Percentiles rank a stretch among this genome's conserved stretches.
phyloP scores from a whole-genome alignment of 164 flowering plant genomes.

The Annona cherimola region DNA sequence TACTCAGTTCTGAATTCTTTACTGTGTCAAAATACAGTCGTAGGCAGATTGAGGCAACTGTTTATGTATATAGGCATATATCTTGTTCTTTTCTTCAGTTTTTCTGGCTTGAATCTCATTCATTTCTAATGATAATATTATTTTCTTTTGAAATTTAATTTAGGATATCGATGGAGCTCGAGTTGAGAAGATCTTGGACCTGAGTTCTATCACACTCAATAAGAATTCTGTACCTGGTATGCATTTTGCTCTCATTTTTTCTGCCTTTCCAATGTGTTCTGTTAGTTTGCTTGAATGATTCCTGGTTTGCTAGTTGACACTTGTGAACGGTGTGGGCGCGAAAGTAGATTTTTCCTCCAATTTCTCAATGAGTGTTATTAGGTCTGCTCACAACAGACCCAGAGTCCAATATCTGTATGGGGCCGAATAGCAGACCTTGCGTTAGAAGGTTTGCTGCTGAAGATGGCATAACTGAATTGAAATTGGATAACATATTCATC shows the following conservation, averaged over 20 bases:
- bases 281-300: background rate
- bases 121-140: background rate
- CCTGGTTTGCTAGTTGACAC: background rate
- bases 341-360: too few relatives aligned
- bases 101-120: background rate
- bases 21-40: background rate
- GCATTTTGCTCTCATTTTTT: slow-evolving; percentile 1
- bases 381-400: too few relatives aligned
- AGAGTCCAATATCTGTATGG: too few relatives aligned
- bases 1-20: too few relatives aligned
- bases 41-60: too few relatives aligned
- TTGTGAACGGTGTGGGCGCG: background rate
- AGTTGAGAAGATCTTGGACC: slow-evolving; percentile 83
- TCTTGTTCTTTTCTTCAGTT: background rate
- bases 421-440: background rate
- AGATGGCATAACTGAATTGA: background rate
- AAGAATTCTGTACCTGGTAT: slow-evolving; percentile 93
- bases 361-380: too few relatives aligned
- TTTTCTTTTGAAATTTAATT: background rate
- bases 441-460: background rate
- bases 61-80: too few relatives aligned
- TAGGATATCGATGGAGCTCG: slow-evolving; percentile 88
- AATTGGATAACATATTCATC: background rate
- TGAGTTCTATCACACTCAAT: slow-evolving; percentile 90
- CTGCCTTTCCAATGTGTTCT: background rate